These are phyloP conservation scores for Suhomyces ambrosiae DNA, from an alignment of 1,139 yeast genomes.

Conservation along the genomic window DNA sequence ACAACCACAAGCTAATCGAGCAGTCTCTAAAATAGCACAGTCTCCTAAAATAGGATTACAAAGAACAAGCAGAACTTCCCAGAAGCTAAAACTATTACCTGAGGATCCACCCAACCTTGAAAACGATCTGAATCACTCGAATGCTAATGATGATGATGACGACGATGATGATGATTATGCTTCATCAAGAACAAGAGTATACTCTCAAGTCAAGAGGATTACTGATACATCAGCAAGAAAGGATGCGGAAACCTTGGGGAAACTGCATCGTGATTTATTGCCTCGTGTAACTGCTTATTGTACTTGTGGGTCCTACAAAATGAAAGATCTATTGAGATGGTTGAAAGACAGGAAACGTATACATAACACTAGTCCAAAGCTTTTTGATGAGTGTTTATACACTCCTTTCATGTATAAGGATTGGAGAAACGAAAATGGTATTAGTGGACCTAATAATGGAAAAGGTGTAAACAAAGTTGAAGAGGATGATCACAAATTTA, in stretches of 20 bases:
- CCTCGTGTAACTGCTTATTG: constrained; percentile 96
- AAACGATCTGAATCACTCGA: constrained; percentile 20
- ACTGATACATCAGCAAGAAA: constrained; percentile 90
- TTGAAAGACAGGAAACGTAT: constrained; percentile 73
- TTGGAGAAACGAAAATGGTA: constrained; percentile 55
- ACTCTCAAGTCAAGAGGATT: constrained; percentile 80
- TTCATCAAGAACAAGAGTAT: constrained; percentile 54
- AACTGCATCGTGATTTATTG: constrained; percentile 77
- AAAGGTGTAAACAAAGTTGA: constrained; percentile 16
- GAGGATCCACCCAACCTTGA: constrained; percentile 61
- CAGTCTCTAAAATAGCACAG: constrained; percentile 32
- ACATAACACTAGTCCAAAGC: constrained; percentile 78
- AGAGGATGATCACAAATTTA: constrained; percentile 45
- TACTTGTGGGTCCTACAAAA: constrained; percentile 87
- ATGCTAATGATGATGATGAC: constrained; percentile 29
- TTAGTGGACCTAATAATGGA: constrained; percentile 20
- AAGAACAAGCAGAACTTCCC: constrained; percentile 84
- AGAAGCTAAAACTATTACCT: constrained; percentile 82
- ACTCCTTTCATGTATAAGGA: constrained; percentile 86
- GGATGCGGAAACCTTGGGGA: constrained; percentile 92
- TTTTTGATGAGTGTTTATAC: constrained; percentile 91
- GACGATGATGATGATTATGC: constrained; percentile 29
- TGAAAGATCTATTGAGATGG: constrained; percentile 87
- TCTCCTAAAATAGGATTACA: constrained; percentile 71
- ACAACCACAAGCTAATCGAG: constrained; percentile 23